phyloP scores from a whole-genome alignment of 2,329 filamentous ascomycete species.

The Aspergillus sp. region DNA sequence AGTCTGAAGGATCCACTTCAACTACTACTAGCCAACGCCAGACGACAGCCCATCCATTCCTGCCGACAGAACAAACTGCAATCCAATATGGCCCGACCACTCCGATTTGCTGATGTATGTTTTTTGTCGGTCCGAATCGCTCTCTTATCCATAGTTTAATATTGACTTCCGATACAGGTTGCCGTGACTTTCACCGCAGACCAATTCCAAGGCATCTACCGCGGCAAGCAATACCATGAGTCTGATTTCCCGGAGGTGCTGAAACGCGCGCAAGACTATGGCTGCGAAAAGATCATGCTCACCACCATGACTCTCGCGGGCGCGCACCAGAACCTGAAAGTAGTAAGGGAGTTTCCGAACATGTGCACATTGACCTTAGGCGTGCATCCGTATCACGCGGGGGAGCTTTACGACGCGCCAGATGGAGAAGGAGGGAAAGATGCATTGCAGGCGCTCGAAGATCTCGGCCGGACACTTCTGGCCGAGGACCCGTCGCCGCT shows the following conservation, averaged over 20 bases:
- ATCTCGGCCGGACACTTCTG: conserved; percentile 22
- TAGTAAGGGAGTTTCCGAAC: conserved; percentile 23
- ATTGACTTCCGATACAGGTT: conserved; percentile 14
- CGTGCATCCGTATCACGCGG: conserved; percentile 53
- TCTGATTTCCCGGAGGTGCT: conserved; percentile 42
- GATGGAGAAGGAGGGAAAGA: neutral
- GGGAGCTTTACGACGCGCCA: conserved; percentile 38
- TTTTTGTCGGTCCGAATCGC: too few relatives aligned
- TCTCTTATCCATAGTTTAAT: neutral
- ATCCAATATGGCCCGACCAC: neutral
- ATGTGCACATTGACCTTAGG: conserved; percentile 51
- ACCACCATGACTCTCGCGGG: conserved; percentile 43
- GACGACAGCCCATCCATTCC: neutral
- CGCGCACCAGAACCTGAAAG: conserved; percentile 43
- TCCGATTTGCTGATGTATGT: conserved; percentile 14
- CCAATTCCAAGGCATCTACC: conserved; percentile 52
- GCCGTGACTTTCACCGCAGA: conserved; percentile 31
- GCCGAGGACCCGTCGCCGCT: conserved; percentile 30
- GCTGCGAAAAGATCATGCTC: conserved; percentile 24
- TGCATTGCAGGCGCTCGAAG: conserved; percentile 19
- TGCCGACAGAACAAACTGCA: neutral
- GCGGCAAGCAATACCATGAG: conserved; percentile 50
- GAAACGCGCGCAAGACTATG: conserved; percentile 17
- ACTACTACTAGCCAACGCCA: neutral
- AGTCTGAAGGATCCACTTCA: neutral